Base-by-base conservation (phyloP, 805 yeast genomes). In the Candida stauntonica region DNA sequence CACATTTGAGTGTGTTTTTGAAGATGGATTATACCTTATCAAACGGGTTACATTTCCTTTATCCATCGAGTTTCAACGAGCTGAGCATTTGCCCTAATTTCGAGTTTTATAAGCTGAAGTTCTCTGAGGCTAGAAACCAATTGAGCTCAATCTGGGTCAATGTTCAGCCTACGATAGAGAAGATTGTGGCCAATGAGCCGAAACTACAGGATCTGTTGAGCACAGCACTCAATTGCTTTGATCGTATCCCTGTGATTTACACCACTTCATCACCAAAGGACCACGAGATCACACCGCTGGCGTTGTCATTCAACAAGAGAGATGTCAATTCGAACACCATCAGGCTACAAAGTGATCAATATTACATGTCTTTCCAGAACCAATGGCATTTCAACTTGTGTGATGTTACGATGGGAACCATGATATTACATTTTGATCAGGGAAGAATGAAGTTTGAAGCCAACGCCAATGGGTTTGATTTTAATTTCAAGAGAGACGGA, bases 371-470 rank as follows among this genome's bases (percentile, higher is more conserved):
- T 1, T 82, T 79, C 59, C 80, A 79, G 52, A 79, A 79, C 51
- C 68, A 80, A 41, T 84, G 94, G 94, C 86, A 84, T 57, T 79
- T 79, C 57, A 81, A 81, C 50, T 62, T 84, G 31, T 75, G 87
- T 50, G 91, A 83, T 54, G 69, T 68, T 20, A 58, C 66, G 17
- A 62, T 66, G 47, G 87, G 83, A 6, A 57, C 62, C 35, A 62
- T 79, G 37, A 59, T 64, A 33, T 61, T 75, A 40, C 64, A 63
- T 38, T 62, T 66, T 42, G 62, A 54, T 12, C 63, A 67, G 36
- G 77, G 82, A 3, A 58, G 66, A 35, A 63, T 82, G 38, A 66
- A 68, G 29, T 67, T 78, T 56, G 77, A 76, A 38, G 66, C 77
- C 30, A 55, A 57, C 20, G 67, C 86, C 5, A 66, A 65, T 32